A percentile compares a stretch with the other conserved stretches of the same genome.
Conservation (phyloP, 371 early-diverging fungal genomes). For the Mortierella sp. region DNA sequence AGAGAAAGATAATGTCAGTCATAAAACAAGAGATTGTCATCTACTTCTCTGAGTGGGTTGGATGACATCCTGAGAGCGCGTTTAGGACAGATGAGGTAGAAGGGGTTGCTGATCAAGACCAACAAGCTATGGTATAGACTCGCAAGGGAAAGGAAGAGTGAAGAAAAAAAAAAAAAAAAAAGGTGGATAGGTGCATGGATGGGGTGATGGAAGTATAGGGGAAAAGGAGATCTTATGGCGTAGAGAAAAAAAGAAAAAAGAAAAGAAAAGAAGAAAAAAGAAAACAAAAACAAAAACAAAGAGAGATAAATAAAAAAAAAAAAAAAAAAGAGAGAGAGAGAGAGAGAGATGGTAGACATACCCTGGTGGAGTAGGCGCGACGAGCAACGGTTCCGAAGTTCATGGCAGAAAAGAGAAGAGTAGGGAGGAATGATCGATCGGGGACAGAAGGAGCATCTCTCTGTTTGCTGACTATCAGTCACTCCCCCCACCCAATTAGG, state of each 20-base stretch:
- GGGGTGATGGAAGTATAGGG: too few species aligned
- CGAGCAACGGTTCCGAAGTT: slow-evolving; percentile 51
- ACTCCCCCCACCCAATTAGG: too few species aligned
- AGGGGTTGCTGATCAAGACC: neutral
- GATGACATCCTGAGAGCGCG: neutral
- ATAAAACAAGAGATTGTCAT: neutral
- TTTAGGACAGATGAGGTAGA: neutral
- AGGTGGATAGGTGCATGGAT: too few species aligned
- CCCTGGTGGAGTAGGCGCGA: slow-evolving; percentile 53
- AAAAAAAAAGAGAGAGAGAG: neutral
- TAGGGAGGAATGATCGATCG: slow-evolving; percentile 13
- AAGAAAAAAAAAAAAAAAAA: neutral
- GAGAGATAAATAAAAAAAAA: neutral
- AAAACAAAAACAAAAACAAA: neutral
- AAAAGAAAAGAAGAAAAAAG: neutral
- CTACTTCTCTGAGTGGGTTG: neutral
- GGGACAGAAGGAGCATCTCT: neutral
- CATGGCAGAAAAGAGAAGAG: slow-evolving; percentile 28
- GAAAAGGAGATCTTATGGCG: neutral
- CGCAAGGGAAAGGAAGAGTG: neutral
- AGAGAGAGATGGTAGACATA: too few species aligned
- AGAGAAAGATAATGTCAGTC: neutral
- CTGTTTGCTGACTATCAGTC: too few species aligned
- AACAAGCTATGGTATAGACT: too few species aligned
- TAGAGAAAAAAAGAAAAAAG: neutral